Evolutionary conservation across 2,329 filamentous ascomycete species (phyloP), one percentile per base, ranked within the genome.

Genomic region (Bisporella sp.): DNA sequence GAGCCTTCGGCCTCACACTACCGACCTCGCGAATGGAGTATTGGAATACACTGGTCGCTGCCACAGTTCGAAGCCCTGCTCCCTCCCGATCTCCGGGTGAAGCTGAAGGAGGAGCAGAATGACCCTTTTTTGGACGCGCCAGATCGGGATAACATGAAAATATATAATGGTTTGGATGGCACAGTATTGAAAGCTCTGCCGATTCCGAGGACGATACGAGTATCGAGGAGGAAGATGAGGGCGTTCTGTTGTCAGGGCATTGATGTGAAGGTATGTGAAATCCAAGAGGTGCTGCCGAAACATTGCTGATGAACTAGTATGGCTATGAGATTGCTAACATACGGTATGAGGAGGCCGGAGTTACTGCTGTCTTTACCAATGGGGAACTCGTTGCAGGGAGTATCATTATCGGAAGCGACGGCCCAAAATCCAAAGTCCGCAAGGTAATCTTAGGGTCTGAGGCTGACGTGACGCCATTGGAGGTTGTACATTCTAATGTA

Each of bases 1-100:
- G 50, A 58, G 30, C 46, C 46, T 31, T 44, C 47, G 4, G 46
- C 50, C 13, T 50, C 52, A 29, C 48, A 49, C 37, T 51, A 50
- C 31, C 48, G 54, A 13, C 49, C 50, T 30, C 49, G 52, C 5
- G 54, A 57, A 48, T 58, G 53, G 56, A 55, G 44, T 28, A 53
- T 58, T 52, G 52, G 52, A 39, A 49, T 55, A 31, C 56, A 58
- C 41, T 58, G 56, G 54, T 33, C 45, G 7, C 33, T 52, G 12
- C 54, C 51, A 30, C 45, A 49, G 39, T 48, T 55, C 29, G 42
- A 53, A 47, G 41, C 50, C 21, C 45, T 57, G 4, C 42, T 55
- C 3, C 51, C 55, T 44, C 39, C 40, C 13, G 47, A 57, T 39
- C 46, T 57, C 11, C 5, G 41, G 28, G 33, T 41, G n/a, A 31